A percentile compares a stretch with the other conserved stretches of the same genome.
phyloP scores from a whole-genome alignment of 768 basidiomycete species.

The Mycena belliarum region DNA sequence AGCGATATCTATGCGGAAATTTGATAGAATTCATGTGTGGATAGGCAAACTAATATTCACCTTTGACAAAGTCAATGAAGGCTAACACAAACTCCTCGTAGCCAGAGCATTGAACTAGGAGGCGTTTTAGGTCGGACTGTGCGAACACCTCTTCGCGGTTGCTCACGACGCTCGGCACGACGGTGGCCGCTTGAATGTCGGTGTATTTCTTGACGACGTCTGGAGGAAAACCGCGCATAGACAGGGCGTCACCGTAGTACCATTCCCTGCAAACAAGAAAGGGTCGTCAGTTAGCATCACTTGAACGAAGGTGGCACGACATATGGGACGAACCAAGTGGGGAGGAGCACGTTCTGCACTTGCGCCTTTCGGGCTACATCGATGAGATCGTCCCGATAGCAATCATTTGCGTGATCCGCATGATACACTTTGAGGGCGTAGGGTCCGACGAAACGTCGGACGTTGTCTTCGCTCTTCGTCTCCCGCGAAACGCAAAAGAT shows the following conservation, averaged over 20 bases:
- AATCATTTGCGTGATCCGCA: slow-evolving; percentile 1
- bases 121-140: slow-evolving; percentile 6
- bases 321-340: slow-evolving; percentile 12
- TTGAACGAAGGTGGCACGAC: background rate
- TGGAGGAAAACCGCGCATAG: slow-evolving; percentile 1
- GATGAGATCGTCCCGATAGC: slow-evolving; percentile 1
- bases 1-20: background rate
- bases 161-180: background rate
- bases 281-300: background rate
- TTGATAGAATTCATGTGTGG: background rate
- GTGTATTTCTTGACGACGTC: slow-evolving; percentile 1
- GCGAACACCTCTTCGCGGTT: slow-evolving; percentile 9
- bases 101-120: slow-evolving; percentile 3
- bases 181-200: background rate
- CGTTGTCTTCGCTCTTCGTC: background rate
- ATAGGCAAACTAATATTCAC: slow-evolving; percentile 1
- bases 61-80: slow-evolving; percentile 1
- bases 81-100: slow-evolving; percentile 1
- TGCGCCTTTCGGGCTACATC: background rate
- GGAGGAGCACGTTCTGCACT: slow-evolving; percentile 8
- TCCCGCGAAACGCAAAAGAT: slow-evolving; percentile 12
- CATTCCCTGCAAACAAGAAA: slow-evolving; percentile 5
- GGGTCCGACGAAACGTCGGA: background rate
- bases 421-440: slow-evolving; percentile 7
- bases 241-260: slow-evolving; percentile 4